Percentiles rank a stretch among this genome's conserved stretches.
Conservation (phyloP, 352 stramenopile genomes). For the Plasmopara halstedii region DNA sequence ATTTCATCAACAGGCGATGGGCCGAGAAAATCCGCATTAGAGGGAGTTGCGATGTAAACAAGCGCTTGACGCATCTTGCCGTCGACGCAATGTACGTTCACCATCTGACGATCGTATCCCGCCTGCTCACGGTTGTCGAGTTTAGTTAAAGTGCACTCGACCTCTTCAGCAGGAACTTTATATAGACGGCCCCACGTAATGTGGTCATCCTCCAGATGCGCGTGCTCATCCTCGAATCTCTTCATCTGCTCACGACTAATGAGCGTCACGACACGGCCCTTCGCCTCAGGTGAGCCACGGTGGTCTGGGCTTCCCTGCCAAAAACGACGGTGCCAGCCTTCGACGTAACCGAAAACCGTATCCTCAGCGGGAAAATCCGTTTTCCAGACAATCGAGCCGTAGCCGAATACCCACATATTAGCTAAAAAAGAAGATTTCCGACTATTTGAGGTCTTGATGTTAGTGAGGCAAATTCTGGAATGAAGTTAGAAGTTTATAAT, state of each 20-base stretch:
- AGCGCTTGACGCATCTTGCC: slow-evolving; percentile 54
- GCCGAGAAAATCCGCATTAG: slow-evolving; percentile 81
- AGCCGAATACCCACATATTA: slow-evolving; percentile 80
- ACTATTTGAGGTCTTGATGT: slow-evolving; percentile 7
- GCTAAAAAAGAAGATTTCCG: slow-evolving; percentile 1
- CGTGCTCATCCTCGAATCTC: slow-evolving; percentile 63
- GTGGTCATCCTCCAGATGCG: slow-evolving; percentile 47
- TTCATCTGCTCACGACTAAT: slow-evolving; percentile 72
- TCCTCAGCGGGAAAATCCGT: slow-evolving; percentile 60
- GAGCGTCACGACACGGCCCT: slow-evolving; percentile 82
- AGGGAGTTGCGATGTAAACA: slow-evolving; percentile 79
- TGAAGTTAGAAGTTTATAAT: slow-evolving; percentile 9
- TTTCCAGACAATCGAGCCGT: slow-evolving; percentile 80
- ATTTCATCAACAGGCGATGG: slow-evolving; percentile 63
- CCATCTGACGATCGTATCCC: slow-evolving; percentile 69
- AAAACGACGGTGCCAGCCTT: slow-evolving; percentile 83
- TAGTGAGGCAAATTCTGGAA: slow-evolving; percentile 24
- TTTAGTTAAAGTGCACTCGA: slow-evolving; percentile 64
- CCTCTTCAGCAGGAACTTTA: slow-evolving; percentile 71
- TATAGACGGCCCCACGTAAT: slow-evolving; percentile 85
- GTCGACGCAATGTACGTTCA: slow-evolving; percentile 74
- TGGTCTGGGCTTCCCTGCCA: slow-evolving; percentile 87
- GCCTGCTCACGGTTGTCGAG: slow-evolving; percentile 82
- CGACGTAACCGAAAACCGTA: slow-evolving; percentile 66
- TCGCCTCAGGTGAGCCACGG: slow-evolving; percentile 62